Evolutionary conservation across 768 basidiomycete species (phyloP).

Genomic region (Suillus brevipes): DNA sequence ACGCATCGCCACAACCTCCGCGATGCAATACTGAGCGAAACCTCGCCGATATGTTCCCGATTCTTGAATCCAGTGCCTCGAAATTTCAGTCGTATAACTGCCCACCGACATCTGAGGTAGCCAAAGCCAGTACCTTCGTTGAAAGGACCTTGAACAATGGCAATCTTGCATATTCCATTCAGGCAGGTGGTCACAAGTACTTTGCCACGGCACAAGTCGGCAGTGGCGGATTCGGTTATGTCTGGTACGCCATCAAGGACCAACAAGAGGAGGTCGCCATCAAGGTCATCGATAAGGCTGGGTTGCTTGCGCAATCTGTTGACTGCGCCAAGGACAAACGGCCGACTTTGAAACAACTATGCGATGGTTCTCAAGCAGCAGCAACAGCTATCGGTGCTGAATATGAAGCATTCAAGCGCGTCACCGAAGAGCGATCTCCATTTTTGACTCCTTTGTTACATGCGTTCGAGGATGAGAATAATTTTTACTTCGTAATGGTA

Average conservation of each 20-base stretch:
- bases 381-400: not conserved
- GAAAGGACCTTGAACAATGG: not conserved
- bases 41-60: not conserved
- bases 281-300: slow-evolving; percentile 12
- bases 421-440: slow-evolving; percentile 7
- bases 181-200: slow-evolving; percentile 9
- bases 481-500: slow-evolving; percentile 19
- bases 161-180: not conserved
- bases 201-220: slow-evolving; percentile 7
- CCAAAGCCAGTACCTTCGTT: not conserved
- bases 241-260: slow-evolving; percentile 12
- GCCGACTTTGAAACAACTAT: not conserved
- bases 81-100: not conserved
- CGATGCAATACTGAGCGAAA: not conserved
- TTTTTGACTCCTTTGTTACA: slow-evolving; percentile 15
- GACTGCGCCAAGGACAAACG: not conserved
- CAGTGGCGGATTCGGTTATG: slow-evolving; percentile 11
- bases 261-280: slow-evolving; percentile 13
- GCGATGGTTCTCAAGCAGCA: not conserved
- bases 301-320: not conserved
- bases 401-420: slow-evolving; percentile 3
- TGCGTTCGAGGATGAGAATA: slow-evolving; percentile 12
- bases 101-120: not conserved
- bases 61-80: not conserved
- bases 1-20: not conserved